Percentiles rank a stretch among this genome's conserved stretches.
Evolutionary conservation across 768 basidiomycete genomes (phyloP).

Genomic region (Collybiopsis luxurians): DNA sequence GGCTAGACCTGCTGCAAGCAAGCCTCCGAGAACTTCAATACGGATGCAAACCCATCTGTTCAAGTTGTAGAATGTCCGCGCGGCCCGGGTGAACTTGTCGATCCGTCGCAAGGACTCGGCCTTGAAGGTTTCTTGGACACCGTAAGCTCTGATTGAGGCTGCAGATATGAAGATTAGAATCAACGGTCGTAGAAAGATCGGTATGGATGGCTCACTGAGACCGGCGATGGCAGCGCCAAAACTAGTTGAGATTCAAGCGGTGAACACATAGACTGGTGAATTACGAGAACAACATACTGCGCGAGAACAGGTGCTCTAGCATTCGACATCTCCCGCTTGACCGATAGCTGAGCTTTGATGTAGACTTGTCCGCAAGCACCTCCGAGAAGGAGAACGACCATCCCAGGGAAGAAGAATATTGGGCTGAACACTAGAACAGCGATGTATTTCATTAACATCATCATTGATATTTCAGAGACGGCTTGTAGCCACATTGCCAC

Average conservation of each 20-base stretch:
- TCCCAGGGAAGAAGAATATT: slow-evolving; percentile 25
- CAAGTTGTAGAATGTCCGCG: slow-evolving; percentile 32
- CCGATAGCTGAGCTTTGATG: slow-evolving; percentile 22
- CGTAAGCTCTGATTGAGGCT: slow-evolving; percentile 17
- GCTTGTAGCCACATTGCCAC: slow-evolving; percentile 11
- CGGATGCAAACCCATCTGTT: slow-evolving; percentile 26
- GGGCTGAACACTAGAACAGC: slow-evolving; percentile 25
- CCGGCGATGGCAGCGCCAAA: slow-evolving; percentile 53
- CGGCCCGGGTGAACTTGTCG: slow-evolving; percentile 31
- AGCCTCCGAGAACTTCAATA: slow-evolving; percentile 40
- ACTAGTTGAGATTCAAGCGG: slow-evolving; percentile 16
- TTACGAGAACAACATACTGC: slow-evolving; percentile 29
- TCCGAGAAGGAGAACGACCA: slow-evolving; percentile 24
- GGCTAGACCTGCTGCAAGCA: slow-evolving; percentile 42
- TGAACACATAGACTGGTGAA: slow-evolving; percentile 16
- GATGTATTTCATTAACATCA: slow-evolving; percentile 20
- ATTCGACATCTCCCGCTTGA: slow-evolving; percentile 21
- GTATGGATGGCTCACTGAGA: slow-evolving; percentile 2
- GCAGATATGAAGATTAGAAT: not conserved
- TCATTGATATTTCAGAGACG: slow-evolving; percentile 11
- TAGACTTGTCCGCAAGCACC: slow-evolving; percentile 22
- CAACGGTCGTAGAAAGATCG: not conserved
- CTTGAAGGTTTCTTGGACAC: slow-evolving; percentile 10
- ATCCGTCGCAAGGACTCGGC: slow-evolving; percentile 19
- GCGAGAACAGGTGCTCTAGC: slow-evolving; percentile 17